Evolutionary conservation across 768 basidiomycete genomes (phyloP), one percentile per base, ranked within the genome.

Genomic region (Antrodiella citrinella): DNA sequence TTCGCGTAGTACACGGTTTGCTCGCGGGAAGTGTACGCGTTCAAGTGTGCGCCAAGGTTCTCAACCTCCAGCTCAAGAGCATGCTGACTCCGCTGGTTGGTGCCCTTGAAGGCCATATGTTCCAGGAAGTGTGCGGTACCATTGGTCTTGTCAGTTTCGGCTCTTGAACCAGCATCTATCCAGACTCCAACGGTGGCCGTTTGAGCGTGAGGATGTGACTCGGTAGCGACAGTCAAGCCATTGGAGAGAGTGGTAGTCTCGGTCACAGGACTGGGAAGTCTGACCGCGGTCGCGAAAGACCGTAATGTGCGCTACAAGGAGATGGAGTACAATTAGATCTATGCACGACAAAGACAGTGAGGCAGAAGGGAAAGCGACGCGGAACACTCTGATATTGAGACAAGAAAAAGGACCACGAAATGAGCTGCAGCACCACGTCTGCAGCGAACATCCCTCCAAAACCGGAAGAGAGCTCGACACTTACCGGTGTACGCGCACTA

Each of bases 1-100:
- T 98, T 97, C 62, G 95, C 95, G 64, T 97, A 97, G 76, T 97
- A 99, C 50, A 97, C 94, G 19, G 96, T 99, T 71, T 98, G 95
- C 72, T 99, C 96, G 54, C 96, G 81, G 21, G 94, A 96, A 7
- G 96, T 99, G 72, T 97, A 98, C 45, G 96, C 95, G 66, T 98
- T 98, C 51, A 99, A 72, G 67, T 97, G 93, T 15, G 94, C 91
- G 57, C 96, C 96, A 51, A 98, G 77, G 71, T 96, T 94, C 73
- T 99, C 96, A 20, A 98, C 95, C 68, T 97, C 93, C 51, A 97
- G 80, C 70, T 98, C 96, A 45, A 99, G 81, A 15, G 81, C 77
- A 57, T 91, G 86, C 68, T 98, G 95, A 26, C 81, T 78, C 52
- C 96, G 85, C 57, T 81, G 80, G 63, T 80, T 79, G 51, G 95